Conservation (phyloP, 495 filamentous ascomycete genomes). For the Hyaloscypha bicolor region DNA sequence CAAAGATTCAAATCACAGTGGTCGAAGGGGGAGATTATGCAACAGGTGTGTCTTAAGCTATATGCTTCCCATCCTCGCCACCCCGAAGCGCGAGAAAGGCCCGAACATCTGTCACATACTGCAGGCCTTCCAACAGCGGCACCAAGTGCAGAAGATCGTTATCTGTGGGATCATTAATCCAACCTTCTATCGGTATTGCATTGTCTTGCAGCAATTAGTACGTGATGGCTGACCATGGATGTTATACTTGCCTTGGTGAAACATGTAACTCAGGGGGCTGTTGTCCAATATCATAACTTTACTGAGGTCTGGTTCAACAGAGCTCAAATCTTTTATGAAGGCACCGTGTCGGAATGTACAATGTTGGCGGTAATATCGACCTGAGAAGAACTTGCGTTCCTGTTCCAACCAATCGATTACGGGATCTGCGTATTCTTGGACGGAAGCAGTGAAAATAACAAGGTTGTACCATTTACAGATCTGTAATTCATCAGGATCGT, state of each 20-base stretch:
- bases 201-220: conserved; percentile 62
- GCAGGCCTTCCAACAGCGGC: conserved; percentile 90
- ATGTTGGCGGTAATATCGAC: conserved; percentile 91
- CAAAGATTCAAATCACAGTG: neutral
- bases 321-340: conserved; percentile 96
- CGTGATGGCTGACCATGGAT: neutral
- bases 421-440: conserved; percentile 98
- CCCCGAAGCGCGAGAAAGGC: conserved; percentile 84
- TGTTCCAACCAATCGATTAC: conserved; percentile 99
- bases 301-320: conserved; percentile 93
- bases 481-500: conserved; percentile 35
- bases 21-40: neutral
- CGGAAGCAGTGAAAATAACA: conserved; percentile 94
- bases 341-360: conserved; percentile 93
- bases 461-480: conserved; percentile 98
- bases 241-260: conserved; percentile 79
- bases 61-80: conserved; percentile 67
- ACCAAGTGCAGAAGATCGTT: conserved; percentile 89
- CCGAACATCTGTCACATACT: conserved; percentile 94
- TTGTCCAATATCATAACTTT: conserved; percentile 99
- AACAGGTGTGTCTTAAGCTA: neutral
- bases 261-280: conserved; percentile 96
- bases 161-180: conserved; percentile 90
- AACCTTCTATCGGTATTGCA: conserved; percentile 90
- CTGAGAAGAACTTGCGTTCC: conserved; percentile 92